phyloP scores from a whole-genome alignment of 768 basidiomycete species.

The Gloeostereum incarnatum region DNA sequence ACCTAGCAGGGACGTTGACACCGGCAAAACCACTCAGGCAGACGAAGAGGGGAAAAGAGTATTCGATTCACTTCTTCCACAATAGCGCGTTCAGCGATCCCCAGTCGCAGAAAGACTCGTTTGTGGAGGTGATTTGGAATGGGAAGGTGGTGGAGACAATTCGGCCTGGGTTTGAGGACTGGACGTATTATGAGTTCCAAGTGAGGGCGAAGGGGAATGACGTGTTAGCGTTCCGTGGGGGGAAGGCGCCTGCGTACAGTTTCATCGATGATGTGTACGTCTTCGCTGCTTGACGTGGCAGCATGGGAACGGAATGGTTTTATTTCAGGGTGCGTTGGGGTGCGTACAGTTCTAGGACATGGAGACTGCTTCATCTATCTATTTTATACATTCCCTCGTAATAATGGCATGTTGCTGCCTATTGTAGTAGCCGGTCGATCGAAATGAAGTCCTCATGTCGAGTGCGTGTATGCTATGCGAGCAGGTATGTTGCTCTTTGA shows the following conservation, averaged over 20 bases:
- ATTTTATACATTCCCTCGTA: too few relatives aligned
- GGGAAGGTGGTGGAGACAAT: slow-evolving; percentile 21
- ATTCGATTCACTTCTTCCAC: slow-evolving; percentile 34
- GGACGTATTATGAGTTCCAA: slow-evolving; percentile 23
- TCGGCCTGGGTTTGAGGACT: slow-evolving; percentile 26
- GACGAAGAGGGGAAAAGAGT: slow-evolving; percentile 27
- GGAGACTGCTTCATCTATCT: too few relatives aligned
- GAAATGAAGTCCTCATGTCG: too few relatives aligned
- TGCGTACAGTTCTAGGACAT: too few relatives aligned
- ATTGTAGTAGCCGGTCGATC: too few relatives aligned
- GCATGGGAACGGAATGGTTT: too few relatives aligned
- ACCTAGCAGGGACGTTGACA: slow-evolving; percentile 27
- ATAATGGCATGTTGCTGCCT: too few relatives aligned
- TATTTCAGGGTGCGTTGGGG: too few relatives aligned
- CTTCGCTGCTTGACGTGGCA: too few relatives aligned
- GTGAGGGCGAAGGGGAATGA: slow-evolving; percentile 28
- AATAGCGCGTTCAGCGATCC: slow-evolving; percentile 25
- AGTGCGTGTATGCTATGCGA: too few relatives aligned
- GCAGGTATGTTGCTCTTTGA: too few relatives aligned
- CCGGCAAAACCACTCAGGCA: slow-evolving; percentile 17
- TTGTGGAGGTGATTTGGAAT: slow-evolving; percentile 36
- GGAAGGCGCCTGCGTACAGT: slow-evolving; percentile 35
- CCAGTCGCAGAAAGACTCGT: slow-evolving; percentile 20
- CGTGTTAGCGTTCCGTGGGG: slow-evolving; percentile 29
- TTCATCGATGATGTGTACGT: slow-evolving; percentile 36